Evolutionary conservation across 768 basidiomycete species (phyloP).

Genomic region (Pleurotus cornucopiae): DNA sequence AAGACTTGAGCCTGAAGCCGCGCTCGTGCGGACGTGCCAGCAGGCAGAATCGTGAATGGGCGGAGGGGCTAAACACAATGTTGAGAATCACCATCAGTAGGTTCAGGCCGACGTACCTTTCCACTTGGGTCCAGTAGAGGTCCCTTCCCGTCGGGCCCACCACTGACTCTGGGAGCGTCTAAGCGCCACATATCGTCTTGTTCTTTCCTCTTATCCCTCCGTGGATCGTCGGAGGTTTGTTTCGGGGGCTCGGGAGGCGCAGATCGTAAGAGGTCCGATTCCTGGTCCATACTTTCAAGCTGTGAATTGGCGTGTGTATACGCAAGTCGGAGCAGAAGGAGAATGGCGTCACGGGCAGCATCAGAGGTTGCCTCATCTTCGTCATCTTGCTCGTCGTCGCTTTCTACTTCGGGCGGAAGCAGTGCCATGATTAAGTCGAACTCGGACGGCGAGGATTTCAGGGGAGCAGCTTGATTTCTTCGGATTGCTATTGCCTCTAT

Average conservation of each 20-base stretch:
- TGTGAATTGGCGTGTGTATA: slow-evolving; percentile 69
- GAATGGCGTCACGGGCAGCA: slow-evolving; percentile 56
- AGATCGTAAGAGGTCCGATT: slow-evolving; percentile 60
- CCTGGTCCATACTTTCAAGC: slow-evolving; percentile 65
- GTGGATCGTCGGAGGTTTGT: slow-evolving; percentile 30
- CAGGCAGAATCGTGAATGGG: slow-evolving; percentile 90
- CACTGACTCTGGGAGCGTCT: slow-evolving; percentile 46
- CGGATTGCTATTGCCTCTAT: slow-evolving; percentile 48
- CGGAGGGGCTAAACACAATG: slow-evolving; percentile 62
- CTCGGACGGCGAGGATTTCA: slow-evolving; percentile 28
- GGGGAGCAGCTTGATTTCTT: background rate
- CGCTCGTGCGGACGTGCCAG: slow-evolving; percentile 61
- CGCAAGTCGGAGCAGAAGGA: slow-evolving; percentile 70
- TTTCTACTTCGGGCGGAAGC: slow-evolving; percentile 33
- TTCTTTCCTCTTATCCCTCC: slow-evolving; percentile 32
- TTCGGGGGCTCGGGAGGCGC: slow-evolving; percentile 41
- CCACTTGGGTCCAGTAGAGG: slow-evolving; percentile 73
- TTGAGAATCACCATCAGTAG: slow-evolving; percentile 6
- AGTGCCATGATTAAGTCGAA: slow-evolving; percentile 64
- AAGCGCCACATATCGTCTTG: slow-evolving; percentile 69
- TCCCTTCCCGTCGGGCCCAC: slow-evolving; percentile 47
- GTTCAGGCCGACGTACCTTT: slow-evolving; percentile 45
- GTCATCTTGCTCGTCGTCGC: slow-evolving; percentile 29
- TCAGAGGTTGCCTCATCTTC: slow-evolving; percentile 63
- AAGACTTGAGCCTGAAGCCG: slow-evolving; percentile 80